Percentiles rank a stretch among this genome's conserved stretches.
Conservation (phyloP, 768 basidiomycete species). For the Neoboletus subvelutipes region DNA sequence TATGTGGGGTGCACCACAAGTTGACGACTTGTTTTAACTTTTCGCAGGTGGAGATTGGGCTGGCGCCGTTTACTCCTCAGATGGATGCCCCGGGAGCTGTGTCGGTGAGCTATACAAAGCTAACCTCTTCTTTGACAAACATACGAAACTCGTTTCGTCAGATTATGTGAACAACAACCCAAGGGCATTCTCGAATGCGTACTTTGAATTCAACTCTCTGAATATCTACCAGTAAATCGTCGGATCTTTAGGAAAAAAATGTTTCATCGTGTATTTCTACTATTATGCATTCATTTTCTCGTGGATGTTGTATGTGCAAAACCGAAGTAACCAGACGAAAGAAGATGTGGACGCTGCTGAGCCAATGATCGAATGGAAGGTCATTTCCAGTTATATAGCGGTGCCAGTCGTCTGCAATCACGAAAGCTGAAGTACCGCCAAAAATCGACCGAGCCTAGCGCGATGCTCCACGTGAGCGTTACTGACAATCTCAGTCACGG, state of each 20-base stretch:
- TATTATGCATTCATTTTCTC: background rate
- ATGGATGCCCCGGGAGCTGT: slow-evolving; percentile 29
- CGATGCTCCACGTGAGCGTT: too few relatives aligned
- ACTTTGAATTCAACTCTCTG: slow-evolving; percentile 25
- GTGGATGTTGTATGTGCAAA: background rate
- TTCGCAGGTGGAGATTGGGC: slow-evolving; percentile 32
- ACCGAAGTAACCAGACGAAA: background rate
- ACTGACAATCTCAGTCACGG: too few relatives aligned
- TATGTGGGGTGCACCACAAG: background rate
- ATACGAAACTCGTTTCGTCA: slow-evolving; percentile 34
- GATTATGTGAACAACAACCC: slow-evolving; percentile 46
- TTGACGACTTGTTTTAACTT: background rate
- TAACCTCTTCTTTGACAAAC: background rate
- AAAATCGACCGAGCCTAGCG: background rate
- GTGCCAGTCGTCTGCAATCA: background rate
- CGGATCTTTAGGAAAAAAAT: background rate
- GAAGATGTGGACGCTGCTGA: too few relatives aligned
- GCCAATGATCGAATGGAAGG: background rate
- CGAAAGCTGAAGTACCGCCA: background rate
- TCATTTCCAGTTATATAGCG: background rate
- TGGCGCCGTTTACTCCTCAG: slow-evolving; percentile 15
- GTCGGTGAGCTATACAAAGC: slow-evolving; percentile 19
- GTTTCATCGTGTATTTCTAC: background rate
- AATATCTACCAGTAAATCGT: slow-evolving; percentile 17
- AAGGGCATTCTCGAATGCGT: slow-evolving; percentile 17